Percentiles rank a stretch among this genome's conserved stretches.
These are phyloP conservation scores for Blastomyces emzantsi DNA, from an alignment of 2,329 filamentous ascomycete species.

Conservation along the genomic window DNA sequence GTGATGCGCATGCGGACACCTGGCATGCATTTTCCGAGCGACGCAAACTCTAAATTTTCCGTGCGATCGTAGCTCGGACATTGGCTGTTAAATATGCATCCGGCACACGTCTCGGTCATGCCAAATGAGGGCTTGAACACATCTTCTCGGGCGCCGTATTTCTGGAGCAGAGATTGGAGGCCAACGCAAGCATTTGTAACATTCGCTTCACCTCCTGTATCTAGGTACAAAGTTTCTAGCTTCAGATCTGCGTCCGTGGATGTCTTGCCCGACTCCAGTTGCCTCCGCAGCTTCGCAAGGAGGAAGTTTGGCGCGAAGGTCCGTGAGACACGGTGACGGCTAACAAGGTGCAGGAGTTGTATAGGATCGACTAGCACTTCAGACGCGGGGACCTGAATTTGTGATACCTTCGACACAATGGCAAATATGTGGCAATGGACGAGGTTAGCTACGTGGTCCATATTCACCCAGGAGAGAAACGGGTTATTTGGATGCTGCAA, in stretches of 20 bases:
- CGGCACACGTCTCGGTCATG: conserved; percentile 18
- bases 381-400: conserved; percentile 38
- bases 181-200: background rate
- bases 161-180: conserved; percentile 11
- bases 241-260: background rate
- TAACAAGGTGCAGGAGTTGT: conserved; percentile 24
- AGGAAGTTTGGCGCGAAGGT: conserved; percentile 36
- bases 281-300: conserved; percentile 19
- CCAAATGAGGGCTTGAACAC: conserved; percentile 21
- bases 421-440: conserved; percentile 32
- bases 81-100: conserved; percentile 9
- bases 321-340: conserved; percentile 22
- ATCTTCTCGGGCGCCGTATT: conserved; percentile 20
- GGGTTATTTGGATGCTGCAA: conserved; percentile 1
- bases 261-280: background rate
- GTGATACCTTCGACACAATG: conserved; percentile 33
- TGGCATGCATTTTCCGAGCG: conserved; percentile 19
- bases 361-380: conserved; percentile 25
- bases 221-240: background rate
- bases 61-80: conserved; percentile 12
- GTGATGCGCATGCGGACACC: conserved; percentile 21
- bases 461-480: conserved; percentile 1
- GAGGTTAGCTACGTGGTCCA: conserved; percentile 32
- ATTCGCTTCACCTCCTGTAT: background rate
- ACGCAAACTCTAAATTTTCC: conserved; percentile 14